Evolutionary conservation across 2,329 filamentous ascomycete species (phyloP), one percentile per base, ranked within the genome.

Genomic region (Colletotrichum sansevieriae): DNA sequence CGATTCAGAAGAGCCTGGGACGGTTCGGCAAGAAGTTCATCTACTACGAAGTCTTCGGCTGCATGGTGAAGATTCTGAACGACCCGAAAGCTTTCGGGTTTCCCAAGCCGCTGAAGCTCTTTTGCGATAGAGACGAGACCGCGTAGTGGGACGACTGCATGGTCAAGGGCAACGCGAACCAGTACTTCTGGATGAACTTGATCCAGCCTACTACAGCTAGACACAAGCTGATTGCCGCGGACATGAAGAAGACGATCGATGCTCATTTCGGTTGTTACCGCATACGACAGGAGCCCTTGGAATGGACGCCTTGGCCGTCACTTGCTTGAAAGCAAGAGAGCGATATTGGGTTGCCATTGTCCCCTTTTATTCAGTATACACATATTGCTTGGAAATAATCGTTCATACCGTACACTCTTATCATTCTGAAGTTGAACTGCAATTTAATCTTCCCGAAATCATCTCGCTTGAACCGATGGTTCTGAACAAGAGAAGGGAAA

Each of bases 151-250:
- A 60, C 15, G 57, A 60, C 18, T 60, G 57, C 2, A 60, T 60
- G 44, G 33, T 60, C 44, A 51, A 51, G 57, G 44, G 57, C 13
- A 60, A 60, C 25, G 44, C 57, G 2, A 63, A 63, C 41, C 29
- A 63, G 29, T 57, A 63, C 10, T 63, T 63, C 8, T 63, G 61
- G 61, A 63, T 63, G 61, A 63, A 63, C 15, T 63, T 63, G 11
- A 63, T 63, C 0, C 61, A 63, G 39, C 61, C 61, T 13, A 63
- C 61, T 8, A 63, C 43, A 3, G 62, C 54, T 20, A 43, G 33
- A n/a, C 62, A 64, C 44, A 49, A 52, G n/a, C 10, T 64, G 54
- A 52, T 64, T 35, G 52, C 62, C 1, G 22, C 59, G 35, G 62
- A 58, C 12, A 59, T 59, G 35, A 59, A 64, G 35, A 59, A 51